Evolutionary conservation across 352 stramenopile genomes (phyloP).

Genomic region (Blastocystis hominis): DNA sequence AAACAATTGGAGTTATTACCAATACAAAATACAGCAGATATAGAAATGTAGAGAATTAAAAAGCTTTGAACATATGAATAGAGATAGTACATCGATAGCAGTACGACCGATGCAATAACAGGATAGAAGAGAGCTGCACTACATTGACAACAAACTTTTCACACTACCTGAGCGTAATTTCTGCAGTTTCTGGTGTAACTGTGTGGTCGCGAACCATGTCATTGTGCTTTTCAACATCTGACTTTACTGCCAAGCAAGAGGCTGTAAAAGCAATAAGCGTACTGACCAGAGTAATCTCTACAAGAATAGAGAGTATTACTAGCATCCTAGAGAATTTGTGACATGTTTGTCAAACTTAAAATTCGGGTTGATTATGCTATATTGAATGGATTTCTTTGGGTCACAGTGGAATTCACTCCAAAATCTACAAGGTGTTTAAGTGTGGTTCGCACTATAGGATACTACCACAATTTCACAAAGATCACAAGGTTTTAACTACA

Average conservation of each 20-base stretch:
- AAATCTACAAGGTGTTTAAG: no score
- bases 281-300: background rate
- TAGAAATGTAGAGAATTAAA: background rate
- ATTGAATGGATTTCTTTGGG: no score
- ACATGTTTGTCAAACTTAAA: no score
- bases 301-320: no score
- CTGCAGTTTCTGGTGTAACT: background rate
- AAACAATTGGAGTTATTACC: background rate
- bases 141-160: background rate
- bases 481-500: no score
- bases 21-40: background rate
- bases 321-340: no score
- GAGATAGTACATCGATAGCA: background rate
- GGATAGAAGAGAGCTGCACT: background rate
- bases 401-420: no score
- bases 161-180: background rate
- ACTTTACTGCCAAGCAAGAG: background rate
- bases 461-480: no score
- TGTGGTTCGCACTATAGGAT: no score
- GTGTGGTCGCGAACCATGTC: background rate
- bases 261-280: background rate
- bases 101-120: background rate
- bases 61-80: background rate
- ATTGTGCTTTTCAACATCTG: background rate
- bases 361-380: no score